phyloP scores from a whole-genome alignment of 352 stramenopile species.

The Globisporangium cylindrosporum region DNA sequence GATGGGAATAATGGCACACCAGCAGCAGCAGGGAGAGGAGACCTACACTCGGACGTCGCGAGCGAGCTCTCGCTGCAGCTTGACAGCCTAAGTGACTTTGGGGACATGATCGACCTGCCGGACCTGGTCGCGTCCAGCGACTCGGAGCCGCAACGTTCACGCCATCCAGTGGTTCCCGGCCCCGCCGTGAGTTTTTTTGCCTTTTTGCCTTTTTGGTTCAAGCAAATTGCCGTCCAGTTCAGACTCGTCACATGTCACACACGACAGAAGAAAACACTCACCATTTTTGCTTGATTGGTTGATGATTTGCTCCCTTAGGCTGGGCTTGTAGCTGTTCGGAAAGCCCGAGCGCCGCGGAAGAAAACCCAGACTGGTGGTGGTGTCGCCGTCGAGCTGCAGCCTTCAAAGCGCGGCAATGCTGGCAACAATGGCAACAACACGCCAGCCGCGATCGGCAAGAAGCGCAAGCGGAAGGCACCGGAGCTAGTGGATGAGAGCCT shows the following conservation, averaged over 20 bases:
- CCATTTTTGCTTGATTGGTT: background rate
- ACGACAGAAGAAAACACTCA: background rate
- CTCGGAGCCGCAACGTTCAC: constrained; percentile 15
- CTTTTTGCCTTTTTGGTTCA: background rate
- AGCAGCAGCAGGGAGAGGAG: constrained; percentile 3
- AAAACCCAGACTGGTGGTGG: background rate
- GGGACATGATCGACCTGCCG: constrained; percentile 56
- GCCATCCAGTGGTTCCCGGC: background rate
- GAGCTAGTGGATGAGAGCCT: constrained; percentile 30
- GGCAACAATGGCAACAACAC: background rate
- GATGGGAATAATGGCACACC: constrained; percentile 9
- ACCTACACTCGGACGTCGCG: constrained; percentile 26
- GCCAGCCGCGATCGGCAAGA: constrained; percentile 11
- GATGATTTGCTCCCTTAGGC: background rate
- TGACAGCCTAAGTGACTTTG: constrained; percentile 51
- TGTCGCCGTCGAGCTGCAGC: background rate
- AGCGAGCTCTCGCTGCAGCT: constrained; percentile 36
- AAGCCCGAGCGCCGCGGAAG: constrained; percentile 13
- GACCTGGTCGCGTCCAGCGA: constrained; percentile 44
- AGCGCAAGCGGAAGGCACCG: constrained; percentile 31
- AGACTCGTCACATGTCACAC: background rate
- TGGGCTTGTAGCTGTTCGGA: constrained; percentile 11
- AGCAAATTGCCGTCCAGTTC: background rate
- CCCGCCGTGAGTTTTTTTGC: constrained; percentile 7
- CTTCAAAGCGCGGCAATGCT: background rate